Percentiles rank a stretch among this genome's conserved stretches.
phyloP scores from a whole-genome alignment of 441 rosid species.

The Arabidopsis hybrid region DNA sequence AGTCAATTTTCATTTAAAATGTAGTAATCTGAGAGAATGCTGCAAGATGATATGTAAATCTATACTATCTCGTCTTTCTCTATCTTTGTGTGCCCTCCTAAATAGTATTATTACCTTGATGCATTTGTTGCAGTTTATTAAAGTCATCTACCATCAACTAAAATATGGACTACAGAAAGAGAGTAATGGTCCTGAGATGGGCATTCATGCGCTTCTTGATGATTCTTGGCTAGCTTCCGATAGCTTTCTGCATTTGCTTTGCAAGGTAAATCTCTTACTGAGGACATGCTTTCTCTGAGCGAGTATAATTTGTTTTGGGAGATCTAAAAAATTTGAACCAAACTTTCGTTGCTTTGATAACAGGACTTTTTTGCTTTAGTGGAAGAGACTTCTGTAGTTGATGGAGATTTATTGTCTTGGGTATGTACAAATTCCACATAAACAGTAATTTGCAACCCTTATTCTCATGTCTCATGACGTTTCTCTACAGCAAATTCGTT shows the following conservation, averaged over 20 bases:
- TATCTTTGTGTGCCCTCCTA: constrained; percentile 1
- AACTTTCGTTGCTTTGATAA: constrained; percentile 9
- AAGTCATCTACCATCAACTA: constrained; percentile 83
- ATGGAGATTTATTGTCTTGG: constrained; percentile 91
- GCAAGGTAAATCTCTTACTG: constrained; percentile 60
- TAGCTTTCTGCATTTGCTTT: constrained; percentile 79
- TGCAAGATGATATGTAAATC: constrained; percentile 19
- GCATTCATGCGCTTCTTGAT: constrained; percentile 66
- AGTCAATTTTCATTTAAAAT: neutral
- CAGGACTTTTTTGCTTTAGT: constrained; percentile 86
- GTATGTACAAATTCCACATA: constrained; percentile 50
- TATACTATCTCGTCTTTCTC: neutral
- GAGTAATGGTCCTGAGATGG: constrained; percentile 51
- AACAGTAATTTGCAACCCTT: neutral
- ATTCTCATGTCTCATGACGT: neutral
- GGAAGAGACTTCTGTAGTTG: constrained; percentile 70
- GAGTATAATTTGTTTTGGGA: neutral
- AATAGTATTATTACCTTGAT: neutral
- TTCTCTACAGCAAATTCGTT: neutral
- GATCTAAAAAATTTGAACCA: neutral
- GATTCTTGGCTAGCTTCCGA: constrained; percentile 84
- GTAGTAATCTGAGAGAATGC: constrained; percentile 16
- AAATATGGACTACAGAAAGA: constrained; percentile 86
- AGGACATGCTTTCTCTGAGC: constrained; percentile 10
- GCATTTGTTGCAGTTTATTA: constrained; percentile 64